These are phyloP conservation scores for Hyphochytrium catenoides DNA, from an alignment of 352 stramenopile genomes.

Conservation along the genomic window DNA sequence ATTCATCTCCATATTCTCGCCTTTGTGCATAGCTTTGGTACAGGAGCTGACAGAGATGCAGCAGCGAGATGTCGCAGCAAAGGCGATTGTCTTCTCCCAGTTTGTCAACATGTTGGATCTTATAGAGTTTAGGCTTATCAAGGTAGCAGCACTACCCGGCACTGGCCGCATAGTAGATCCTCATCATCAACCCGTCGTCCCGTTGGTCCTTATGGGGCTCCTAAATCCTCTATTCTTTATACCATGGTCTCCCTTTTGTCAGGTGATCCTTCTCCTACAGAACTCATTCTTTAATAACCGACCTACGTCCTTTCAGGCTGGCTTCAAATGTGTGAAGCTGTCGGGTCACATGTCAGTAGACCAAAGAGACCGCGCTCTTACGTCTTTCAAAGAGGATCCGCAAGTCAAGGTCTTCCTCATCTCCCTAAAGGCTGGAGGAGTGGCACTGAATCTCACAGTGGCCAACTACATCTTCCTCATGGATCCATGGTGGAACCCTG, in stretches of 20 bases:
- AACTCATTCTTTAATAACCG: too few relatives aligned
- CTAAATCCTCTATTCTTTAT: too few relatives aligned
- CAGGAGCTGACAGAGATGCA: conserved; percentile 87
- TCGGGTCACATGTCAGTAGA: conserved; percentile 70
- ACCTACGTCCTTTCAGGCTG: too few relatives aligned
- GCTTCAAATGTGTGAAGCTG: conserved; percentile 68
- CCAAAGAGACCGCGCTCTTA: conserved; percentile 44
- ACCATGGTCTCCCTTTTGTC: too few relatives aligned
- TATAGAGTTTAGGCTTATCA: conserved; percentile 82
- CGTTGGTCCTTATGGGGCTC: too few relatives aligned
- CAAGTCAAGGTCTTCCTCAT: conserved; percentile 88
- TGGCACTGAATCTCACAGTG: conserved; percentile 93
- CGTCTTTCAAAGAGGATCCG: conserved; percentile 61
- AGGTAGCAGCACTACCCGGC: too few relatives aligned
- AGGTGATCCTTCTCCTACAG: too few relatives aligned
- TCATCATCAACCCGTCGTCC: too few relatives aligned
- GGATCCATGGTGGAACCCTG: conserved; percentile 97
- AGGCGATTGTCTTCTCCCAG: conserved; percentile 95
- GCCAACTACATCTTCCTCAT: conserved; percentile 92
- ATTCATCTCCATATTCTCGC: too few relatives aligned
- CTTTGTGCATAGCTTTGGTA: too few relatives aligned
- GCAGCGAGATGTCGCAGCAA: conserved; percentile 68
- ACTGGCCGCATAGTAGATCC: too few relatives aligned
- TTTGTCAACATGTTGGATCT: conserved; percentile 99
- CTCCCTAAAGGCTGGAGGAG: conserved; percentile 91